Evolutionary conservation across 805 yeast genomes (phyloP).

Genomic region (Tetrapisispora nanseiensis): DNA sequence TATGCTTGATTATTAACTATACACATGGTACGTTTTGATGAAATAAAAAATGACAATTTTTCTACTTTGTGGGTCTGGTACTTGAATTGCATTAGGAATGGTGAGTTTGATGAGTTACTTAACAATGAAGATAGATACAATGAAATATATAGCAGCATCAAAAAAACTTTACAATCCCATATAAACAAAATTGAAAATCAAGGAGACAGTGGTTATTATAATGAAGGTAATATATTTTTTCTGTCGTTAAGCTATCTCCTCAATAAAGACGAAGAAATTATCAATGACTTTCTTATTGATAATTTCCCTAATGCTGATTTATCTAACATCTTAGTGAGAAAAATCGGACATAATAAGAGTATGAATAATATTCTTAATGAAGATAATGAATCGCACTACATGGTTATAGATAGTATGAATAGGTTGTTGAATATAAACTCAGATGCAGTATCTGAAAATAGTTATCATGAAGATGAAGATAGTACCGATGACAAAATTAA

Average conservation of each 20-base stretch:
- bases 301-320: conserved; percentile 25
- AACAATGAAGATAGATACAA: conserved; percentile 21
- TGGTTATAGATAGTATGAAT: conserved; percentile 23
- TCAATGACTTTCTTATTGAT: conserved; percentile 26
- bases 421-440: conserved; percentile 8
- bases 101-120: conserved; percentile 30
- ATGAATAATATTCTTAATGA: conserved; percentile 4
- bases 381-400: conserved; percentile 28
- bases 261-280: conserved; percentile 22
- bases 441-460: not conserved
- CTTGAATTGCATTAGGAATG: conserved; percentile 27
- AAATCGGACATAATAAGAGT: conserved; percentile 21
- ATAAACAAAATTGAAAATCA: not conserved
- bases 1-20: not conserved
- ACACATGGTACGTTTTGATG: conserved; percentile 2
- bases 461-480: not conserved
- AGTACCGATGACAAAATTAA: not conserved
- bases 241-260: conserved; percentile 28
- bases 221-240: conserved; percentile 16
- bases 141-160: conserved; percentile 18
- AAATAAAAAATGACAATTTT: not conserved
- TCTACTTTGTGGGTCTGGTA: conserved; percentile 30
- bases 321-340: conserved; percentile 22
- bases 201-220: conserved; percentile 1
- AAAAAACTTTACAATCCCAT: not conserved